Conservation (phyloP, 768 basidiomycete species). For the Russula emetica region DNA sequence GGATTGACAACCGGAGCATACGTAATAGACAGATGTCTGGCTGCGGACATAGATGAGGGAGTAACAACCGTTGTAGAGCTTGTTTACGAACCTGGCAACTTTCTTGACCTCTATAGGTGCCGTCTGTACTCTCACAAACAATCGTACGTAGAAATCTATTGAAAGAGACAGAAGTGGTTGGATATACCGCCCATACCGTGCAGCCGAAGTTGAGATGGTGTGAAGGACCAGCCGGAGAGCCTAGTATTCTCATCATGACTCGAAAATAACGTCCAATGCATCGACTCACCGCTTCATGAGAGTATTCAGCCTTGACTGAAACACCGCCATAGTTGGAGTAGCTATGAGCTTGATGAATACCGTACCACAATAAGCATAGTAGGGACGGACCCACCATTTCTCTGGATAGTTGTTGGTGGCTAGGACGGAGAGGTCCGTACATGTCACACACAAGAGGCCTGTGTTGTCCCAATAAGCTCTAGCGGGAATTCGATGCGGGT, state of each 20-base stretch:
- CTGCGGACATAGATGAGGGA: slow-evolving; percentile 40
- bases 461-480: background rate
- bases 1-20: slow-evolving; percentile 81
- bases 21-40: slow-evolving; percentile 79
- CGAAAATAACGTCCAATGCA: background rate
- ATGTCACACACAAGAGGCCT: slow-evolving; percentile 93
- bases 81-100: slow-evolving; percentile 56
- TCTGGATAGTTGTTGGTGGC: slow-evolving; percentile 94
- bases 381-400: slow-evolving; percentile 66
- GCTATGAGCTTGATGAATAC: slow-evolving; percentile 39
- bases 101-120: slow-evolving; percentile 83
- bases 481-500: background rate
- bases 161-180: slow-evolving; percentile 85
- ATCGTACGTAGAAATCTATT: slow-evolving; percentile 94
- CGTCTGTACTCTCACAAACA: slow-evolving; percentile 78
- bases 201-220: slow-evolving; percentile 78
- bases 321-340: slow-evolving; percentile 95
- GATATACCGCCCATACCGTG: slow-evolving; percentile 89
- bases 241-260: slow-evolving; percentile 38
- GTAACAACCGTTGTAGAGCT: background rate
- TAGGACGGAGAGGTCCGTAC: slow-evolving; percentile 91
- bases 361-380: too few relatives aligned
- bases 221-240: slow-evolving; percentile 90
- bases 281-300: slow-evolving; percentile 78
- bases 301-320: slow-evolving; percentile 88